Base-by-base conservation (phyloP, 352 stramenopile species). In the Phytopythium ostracodes region DNA sequence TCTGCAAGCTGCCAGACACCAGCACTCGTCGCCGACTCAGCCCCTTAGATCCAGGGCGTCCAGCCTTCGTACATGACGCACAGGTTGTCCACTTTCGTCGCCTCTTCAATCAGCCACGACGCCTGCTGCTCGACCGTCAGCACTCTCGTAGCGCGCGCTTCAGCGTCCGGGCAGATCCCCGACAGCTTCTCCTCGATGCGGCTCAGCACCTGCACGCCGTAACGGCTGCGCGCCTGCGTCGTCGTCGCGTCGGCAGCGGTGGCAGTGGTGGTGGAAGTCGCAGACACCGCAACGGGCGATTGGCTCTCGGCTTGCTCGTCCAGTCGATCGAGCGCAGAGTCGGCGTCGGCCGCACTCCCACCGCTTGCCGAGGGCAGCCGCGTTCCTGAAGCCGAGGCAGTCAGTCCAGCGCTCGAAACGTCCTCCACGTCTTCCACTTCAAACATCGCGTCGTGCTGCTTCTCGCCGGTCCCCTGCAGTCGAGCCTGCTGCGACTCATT, bases 61-160 rank as follows among this genome's bases (percentile, higher is more conserved):
- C 87, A 96, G 24, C 87, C 87, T 78, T 96, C 87, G 62, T 96
- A 96, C 87, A 96, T 96, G 55, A 91, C 75, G 44, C 83, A 92
- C 6, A 96, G 68, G 59, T 96, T 96, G 71, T 96, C 85, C 0
- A 74, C 73, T 36, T 81, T 91, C 0, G 85, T 92, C 11, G 87
- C 83, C 44, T 92, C 76, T 18, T 82, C 70, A 47, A 96, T 92
- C 6, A 96, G 67, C 81, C 80, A 96, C 18, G 75, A 74, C n/a
- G 84, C 77, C 62, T 96, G 87, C 53, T 94, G 72, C 24, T 88
- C 75, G 10, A 92, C 75, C 10, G 76, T 88, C 42, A 94, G 44
- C 38, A 79, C 56, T 2, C 59, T 43, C 2, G 66, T 47, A 49
- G 62, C 56, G 4, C 70, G 65, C 8, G 59, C 31, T n/a, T 74